These are phyloP conservation scores for Geotrichum cucujoidarum DNA, from an alignment of 1,139 yeast genomes.

Conservation along the genomic window DNA sequence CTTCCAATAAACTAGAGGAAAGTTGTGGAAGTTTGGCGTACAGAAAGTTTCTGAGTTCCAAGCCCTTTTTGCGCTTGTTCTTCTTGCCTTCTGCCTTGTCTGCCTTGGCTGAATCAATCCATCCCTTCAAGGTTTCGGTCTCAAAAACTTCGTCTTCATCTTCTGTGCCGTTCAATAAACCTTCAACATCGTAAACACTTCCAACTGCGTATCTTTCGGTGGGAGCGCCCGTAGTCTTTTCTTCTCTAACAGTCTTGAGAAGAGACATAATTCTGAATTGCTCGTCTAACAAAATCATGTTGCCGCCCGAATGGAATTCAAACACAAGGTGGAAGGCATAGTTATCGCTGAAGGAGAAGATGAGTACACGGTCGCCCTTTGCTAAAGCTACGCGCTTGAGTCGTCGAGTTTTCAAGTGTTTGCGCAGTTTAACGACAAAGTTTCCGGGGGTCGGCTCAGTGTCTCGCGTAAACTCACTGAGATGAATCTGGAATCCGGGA, in stretches of 20 bases:
- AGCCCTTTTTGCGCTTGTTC: slow-evolving; percentile 31
- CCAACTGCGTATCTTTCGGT: slow-evolving; percentile 25
- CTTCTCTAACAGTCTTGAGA: slow-evolving; percentile 16
- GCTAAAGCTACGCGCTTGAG: slow-evolving; percentile 69
- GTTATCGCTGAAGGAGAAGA: slow-evolving; percentile 69
- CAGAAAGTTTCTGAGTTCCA: slow-evolving; percentile 64
- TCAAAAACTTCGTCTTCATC: slow-evolving; percentile 1
- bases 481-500: slow-evolving; percentile 77
- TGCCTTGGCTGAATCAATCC: slow-evolving; percentile 41
- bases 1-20: slow-evolving; percentile 72
- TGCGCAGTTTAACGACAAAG: slow-evolving; percentile 79
- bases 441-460: slow-evolving; percentile 78
- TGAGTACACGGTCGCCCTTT: slow-evolving; percentile 72
- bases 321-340: slow-evolving; percentile 72
- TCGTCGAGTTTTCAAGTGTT: slow-evolving; percentile 77
- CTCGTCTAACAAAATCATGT: slow-evolving; percentile 70
- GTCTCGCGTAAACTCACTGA: slow-evolving; percentile 75
- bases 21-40: slow-evolving; percentile 67
- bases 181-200: slow-evolving; percentile 21
- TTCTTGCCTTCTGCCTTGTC: slow-evolving; percentile 28
- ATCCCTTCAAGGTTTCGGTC: slow-evolving; percentile 40
- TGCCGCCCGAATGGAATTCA: slow-evolving; percentile 95
- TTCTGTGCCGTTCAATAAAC: slow-evolving; percentile 2
- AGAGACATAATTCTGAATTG: slow-evolving; percentile 63
- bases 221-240: slow-evolving; percentile 11